Conservation (phyloP, 441 rosid species). For the Brassica balearica region DNA sequence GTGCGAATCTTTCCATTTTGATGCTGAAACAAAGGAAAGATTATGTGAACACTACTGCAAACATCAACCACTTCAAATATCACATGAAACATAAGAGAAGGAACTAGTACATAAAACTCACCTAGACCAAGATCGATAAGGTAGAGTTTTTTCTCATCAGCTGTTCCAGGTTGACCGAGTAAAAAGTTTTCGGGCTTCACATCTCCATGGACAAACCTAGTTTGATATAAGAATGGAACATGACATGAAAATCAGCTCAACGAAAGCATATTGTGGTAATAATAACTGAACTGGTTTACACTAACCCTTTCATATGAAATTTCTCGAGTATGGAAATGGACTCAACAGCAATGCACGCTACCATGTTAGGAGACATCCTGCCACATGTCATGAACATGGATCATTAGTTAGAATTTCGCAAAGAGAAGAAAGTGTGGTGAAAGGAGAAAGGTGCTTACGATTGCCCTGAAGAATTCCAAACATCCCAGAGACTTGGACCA, state of each 20-base stretch:
- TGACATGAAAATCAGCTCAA: background rate
- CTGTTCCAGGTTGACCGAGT: conserved; percentile 83
- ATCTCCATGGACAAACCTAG: conserved; percentile 83
- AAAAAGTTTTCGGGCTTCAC: conserved; percentile 92
- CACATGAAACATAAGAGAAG: background rate
- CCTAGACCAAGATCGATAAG: conserved; percentile 92
- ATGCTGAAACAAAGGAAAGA: conserved; percentile 55
- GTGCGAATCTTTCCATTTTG: conserved; percentile 82
- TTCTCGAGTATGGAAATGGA: conserved; percentile 89
- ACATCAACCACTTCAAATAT: background rate
- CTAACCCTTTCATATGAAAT: conserved; percentile 78
- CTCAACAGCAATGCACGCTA: conserved; percentile 90
- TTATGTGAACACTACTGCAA: conserved; percentile 13
- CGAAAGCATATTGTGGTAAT: background rate
- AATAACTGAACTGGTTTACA: background rate
- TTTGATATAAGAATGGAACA: conserved; percentile 9
- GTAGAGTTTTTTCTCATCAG: conserved; percentile 85
- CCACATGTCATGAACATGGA: conserved; percentile 28
- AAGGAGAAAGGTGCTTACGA: conserved; percentile 61
- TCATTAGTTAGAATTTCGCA: background rate
- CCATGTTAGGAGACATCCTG: conserved; percentile 87
- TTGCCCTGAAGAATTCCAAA: conserved; percentile 82
- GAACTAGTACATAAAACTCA: conserved; percentile 41
- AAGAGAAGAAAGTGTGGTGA: conserved; percentile 8
- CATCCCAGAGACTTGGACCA: conserved; percentile 97